These are phyloP conservation scores for Vinca minor DNA, from an alignment of 257 asterid genomes.

Conservation along the genomic window DNA sequence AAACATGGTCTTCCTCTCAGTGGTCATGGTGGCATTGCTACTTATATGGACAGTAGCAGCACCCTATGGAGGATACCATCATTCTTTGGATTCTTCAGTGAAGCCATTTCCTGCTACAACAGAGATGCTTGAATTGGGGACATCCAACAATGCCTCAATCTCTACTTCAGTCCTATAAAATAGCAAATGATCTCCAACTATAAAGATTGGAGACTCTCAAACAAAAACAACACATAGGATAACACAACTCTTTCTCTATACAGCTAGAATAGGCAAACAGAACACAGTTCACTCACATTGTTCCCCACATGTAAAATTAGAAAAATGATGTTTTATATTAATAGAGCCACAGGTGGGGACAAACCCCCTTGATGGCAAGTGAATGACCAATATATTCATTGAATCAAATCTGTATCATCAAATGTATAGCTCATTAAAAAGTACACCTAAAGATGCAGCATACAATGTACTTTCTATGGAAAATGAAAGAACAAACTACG, in stretches of 20 bases:
- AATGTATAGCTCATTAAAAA: not conserved
- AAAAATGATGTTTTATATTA: constrained; percentile 6
- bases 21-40: constrained; percentile 44
- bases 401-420: not conserved
- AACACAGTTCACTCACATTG: constrained; percentile 2
- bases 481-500: not conserved
- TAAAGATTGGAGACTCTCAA: not conserved
- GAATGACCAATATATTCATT: constrained; percentile 1
- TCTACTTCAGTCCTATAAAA: constrained; percentile 6
- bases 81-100: constrained; percentile 34
- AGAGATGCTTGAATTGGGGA: constrained; percentile 31
- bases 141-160: not conserved
- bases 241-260: not conserved
- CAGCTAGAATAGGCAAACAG: constrained; percentile 5
- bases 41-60: constrained; percentile 36
- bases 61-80: constrained; percentile 25
- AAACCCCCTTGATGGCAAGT: constrained; percentile 21
- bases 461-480: not conserved
- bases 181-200: not conserved
- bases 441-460: not conserved
- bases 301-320: constrained; percentile 1
- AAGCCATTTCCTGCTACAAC: constrained; percentile 31
- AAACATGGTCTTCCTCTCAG: constrained; percentile 42
- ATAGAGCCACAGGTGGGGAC: constrained; percentile 27
- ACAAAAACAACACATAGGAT: not conserved